Percentiles rank a stretch among this genome's conserved stretches.
Conservation (phyloP, 805 yeast species). For the Saturnispora bothae region DNA sequence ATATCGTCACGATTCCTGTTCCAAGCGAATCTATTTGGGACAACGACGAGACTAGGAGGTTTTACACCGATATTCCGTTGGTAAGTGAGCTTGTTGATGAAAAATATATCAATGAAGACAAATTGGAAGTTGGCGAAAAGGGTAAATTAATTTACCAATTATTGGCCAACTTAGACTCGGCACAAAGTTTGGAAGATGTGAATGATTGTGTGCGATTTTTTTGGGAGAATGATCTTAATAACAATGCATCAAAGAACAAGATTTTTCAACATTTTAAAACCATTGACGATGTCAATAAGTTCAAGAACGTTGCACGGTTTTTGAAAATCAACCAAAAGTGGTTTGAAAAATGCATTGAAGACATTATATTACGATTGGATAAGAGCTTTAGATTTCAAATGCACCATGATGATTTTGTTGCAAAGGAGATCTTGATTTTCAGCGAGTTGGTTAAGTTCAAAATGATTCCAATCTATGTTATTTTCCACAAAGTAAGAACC, state of each 20-base stretch:
- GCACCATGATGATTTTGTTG: constrained; percentile 40
- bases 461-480: constrained; percentile 56
- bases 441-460: constrained; percentile 70
- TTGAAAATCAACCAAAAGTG: constrained; percentile 45
- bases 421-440: constrained; percentile 51
- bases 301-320: constrained; percentile 52
- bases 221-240: constrained; percentile 43
- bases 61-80: constrained; percentile 48
- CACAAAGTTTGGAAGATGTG: constrained; percentile 36
- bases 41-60: constrained; percentile 49
- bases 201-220: constrained; percentile 39
- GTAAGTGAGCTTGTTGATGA: constrained; percentile 27
- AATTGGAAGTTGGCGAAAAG: constrained; percentile 3
- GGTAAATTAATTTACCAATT: constrained; percentile 6
- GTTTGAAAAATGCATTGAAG: constrained; percentile 41
- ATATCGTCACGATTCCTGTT: background rate
- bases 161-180: constrained; percentile 23
- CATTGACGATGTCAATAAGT: constrained; percentile 34
- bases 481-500: constrained; percentile 62
- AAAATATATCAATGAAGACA: constrained; percentile 12
- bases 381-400: constrained; percentile 51
- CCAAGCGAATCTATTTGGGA: constrained; percentile 40
- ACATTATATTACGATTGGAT: constrained; percentile 46
- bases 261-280: constrained; percentile 46
- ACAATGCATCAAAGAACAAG: constrained; percentile 62